phyloP scores from a whole-genome alignment of 2,329 filamentous ascomycete genomes.

The Graphiopsis chlorocephala region DNA sequence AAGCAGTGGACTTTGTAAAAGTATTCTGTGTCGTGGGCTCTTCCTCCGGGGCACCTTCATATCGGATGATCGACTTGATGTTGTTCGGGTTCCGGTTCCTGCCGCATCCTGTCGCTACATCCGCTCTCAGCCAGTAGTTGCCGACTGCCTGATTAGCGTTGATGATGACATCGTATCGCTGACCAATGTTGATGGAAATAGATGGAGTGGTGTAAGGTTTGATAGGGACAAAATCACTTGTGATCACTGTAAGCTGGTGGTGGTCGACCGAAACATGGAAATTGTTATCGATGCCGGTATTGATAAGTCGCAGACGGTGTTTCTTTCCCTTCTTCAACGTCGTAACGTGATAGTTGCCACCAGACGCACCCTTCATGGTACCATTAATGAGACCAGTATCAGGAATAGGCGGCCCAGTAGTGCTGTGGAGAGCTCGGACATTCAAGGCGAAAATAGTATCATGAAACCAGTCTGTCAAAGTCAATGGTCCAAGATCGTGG shows the following conservation, averaged over 20 bases:
- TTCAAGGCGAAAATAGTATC: slow-evolving; percentile 27
- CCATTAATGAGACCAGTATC: slow-evolving; percentile 49
- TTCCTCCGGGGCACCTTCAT: slow-evolving; percentile 35
- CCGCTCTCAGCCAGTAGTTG: slow-evolving; percentile 38
- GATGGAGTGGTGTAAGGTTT: slow-evolving; percentile 31
- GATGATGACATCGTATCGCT: slow-evolving; percentile 43
- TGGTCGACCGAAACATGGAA: slow-evolving; percentile 40
- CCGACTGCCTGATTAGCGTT: slow-evolving; percentile 33
- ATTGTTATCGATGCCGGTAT: slow-evolving; percentile 44
- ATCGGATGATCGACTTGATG: slow-evolving; percentile 39
- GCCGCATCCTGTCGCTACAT: slow-evolving; percentile 36
- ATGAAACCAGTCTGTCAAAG: slow-evolving; percentile 59
- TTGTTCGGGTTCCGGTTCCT: slow-evolving; percentile 33
- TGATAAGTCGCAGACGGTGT: slow-evolving; percentile 46
- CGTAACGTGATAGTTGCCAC: slow-evolving; percentile 32
- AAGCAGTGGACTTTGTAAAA: slow-evolving; percentile 39
- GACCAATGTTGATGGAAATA: slow-evolving; percentile 38
- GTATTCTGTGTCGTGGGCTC: slow-evolving; percentile 31
- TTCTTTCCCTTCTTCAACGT: slow-evolving; percentile 39
- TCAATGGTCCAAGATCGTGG: slow-evolving; percentile 58
- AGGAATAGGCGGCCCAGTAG: slow-evolving; percentile 42
- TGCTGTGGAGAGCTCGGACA: slow-evolving; percentile 32
- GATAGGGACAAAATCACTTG: slow-evolving; percentile 30
- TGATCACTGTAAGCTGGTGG: slow-evolving; percentile 36
- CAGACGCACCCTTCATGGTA: slow-evolving; percentile 35